Percentiles rank a stretch among this genome's conserved stretches.
Evolutionary conservation across 2,329 filamentous ascomycete genomes (phyloP).

Genomic region (Alternaria atra): DNA sequence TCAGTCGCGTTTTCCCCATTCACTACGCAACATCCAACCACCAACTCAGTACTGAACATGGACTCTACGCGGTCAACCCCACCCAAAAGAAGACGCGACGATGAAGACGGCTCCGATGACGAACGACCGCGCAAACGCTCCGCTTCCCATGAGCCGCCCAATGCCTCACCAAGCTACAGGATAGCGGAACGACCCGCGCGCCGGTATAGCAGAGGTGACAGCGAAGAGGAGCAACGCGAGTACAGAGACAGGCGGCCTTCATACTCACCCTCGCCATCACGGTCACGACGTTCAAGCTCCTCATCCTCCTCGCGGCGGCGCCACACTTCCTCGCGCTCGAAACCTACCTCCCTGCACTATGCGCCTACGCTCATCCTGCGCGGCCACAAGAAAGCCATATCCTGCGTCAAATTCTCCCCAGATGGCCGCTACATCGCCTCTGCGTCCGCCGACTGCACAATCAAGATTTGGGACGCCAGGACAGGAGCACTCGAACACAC

Average conservation of each 20-base stretch:
- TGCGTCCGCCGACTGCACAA: constrained; percentile 83
- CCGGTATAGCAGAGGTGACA: constrained; percentile 46
- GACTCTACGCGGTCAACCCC: constrained; percentile 30
- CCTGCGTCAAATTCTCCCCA: constrained; percentile 89
- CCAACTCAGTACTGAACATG: constrained; percentile 20
- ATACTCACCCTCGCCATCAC: constrained; percentile 29
- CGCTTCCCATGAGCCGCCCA: constrained; percentile 39
- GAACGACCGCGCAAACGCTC: constrained; percentile 46
- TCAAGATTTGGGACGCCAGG: constrained; percentile 87
- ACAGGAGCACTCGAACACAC: constrained; percentile 86
- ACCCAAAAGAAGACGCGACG: constrained; percentile 41
- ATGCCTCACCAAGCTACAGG: constrained; percentile 38
- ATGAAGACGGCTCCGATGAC: constrained; percentile 39
- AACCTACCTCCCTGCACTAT: constrained; percentile 72
- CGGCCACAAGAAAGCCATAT: constrained; percentile 81
- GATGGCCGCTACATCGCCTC: constrained; percentile 90
- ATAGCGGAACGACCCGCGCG: constrained; percentile 48
- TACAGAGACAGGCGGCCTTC: constrained; percentile 34
- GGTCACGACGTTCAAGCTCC: constrained; percentile 25
- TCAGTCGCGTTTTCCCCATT: constrained; percentile 19
- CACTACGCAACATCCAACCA: constrained; percentile 11
- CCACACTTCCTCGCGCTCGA: constrained; percentile 52
- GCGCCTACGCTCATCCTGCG: constrained; percentile 73
- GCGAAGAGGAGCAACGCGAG: constrained; percentile 41
- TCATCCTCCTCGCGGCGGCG: constrained; percentile 27